Conservation (phyloP, 2,329 filamentous ascomycete species). For the Ophiostoma pallidulum region DNA sequence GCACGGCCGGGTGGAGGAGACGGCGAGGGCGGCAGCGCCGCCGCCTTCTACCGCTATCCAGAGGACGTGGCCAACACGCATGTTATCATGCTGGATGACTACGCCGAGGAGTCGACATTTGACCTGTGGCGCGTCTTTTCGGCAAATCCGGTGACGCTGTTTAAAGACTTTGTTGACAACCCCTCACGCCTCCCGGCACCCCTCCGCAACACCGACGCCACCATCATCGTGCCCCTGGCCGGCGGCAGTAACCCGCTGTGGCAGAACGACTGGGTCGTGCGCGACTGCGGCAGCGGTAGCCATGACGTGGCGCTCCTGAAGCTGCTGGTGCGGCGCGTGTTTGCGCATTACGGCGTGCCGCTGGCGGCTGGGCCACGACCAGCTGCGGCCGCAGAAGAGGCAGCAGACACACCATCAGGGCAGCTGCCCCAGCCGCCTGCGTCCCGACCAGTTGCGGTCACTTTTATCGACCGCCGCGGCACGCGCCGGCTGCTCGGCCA, state of each 20-base stretch:
- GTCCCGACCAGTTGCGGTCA: too few relatives aligned
- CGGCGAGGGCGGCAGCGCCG: background rate
- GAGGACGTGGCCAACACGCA: constrained; percentile 12
- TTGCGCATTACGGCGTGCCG: constrained; percentile 19
- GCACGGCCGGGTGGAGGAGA: background rate
- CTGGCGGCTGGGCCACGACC: background rate
- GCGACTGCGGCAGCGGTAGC: constrained; percentile 24
- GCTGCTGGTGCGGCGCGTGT: constrained; percentile 26
- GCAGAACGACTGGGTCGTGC: constrained; percentile 30
- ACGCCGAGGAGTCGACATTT: constrained; percentile 26
- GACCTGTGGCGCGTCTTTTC: constrained; percentile 30
- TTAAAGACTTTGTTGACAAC: constrained; percentile 17
- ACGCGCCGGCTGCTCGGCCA: constrained; percentile 24
- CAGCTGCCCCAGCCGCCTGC: too few relatives aligned
- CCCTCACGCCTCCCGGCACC: constrained; percentile 2
- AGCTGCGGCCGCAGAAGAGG: background rate
- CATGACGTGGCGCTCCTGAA: constrained; percentile 22
- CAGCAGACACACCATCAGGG: too few relatives aligned
- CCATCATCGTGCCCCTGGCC: constrained; percentile 31
- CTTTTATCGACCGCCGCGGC: constrained; percentile 27
- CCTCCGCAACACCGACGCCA: constrained; percentile 8
- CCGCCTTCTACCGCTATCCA: constrained; percentile 3
- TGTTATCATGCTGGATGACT: constrained; percentile 26
- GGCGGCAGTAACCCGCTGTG: constrained; percentile 34
- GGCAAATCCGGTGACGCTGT: constrained; percentile 21